A percentile compares a stretch with the other conserved stretches of the same genome.
phyloP scores from a whole-genome alignment of 179 eudicot species.

The Silene coronaria region DNA sequence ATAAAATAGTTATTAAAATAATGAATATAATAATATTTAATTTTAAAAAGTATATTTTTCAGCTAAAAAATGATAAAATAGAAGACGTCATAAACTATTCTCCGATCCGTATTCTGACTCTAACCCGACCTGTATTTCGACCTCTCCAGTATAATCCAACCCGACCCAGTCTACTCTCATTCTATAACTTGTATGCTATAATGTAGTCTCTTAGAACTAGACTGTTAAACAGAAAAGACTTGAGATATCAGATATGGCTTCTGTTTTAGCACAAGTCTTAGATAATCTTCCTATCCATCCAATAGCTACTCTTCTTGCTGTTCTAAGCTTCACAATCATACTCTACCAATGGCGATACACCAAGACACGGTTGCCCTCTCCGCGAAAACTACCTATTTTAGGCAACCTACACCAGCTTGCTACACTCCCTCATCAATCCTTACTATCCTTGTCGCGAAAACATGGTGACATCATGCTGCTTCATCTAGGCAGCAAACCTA shows the following conservation, averaged over 20 bases:
- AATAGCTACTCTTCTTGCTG: neutral
- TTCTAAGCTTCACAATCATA: constrained; percentile 8
- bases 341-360: constrained; percentile 14
- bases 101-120: too few relatives aligned
- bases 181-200: too few relatives aligned
- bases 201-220: neutral
- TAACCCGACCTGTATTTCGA: too few relatives aligned
- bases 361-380: constrained; percentile 34
- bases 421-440: constrained; percentile 36
- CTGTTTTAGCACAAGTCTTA: neutral
- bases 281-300: neutral
- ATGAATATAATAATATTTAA: too few relatives aligned
- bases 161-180: too few relatives aligned
- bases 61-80: too few relatives aligned
- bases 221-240: neutral
- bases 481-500: constrained; percentile 29
- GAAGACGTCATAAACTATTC: too few relatives aligned
- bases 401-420: constrained; percentile 49
- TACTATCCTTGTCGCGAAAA: constrained; percentile 24
- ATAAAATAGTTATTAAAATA: too few relatives aligned
- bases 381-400: constrained; percentile 40
- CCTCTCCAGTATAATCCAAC: too few relatives aligned
- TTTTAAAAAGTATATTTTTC: too few relatives aligned
- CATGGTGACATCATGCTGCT: constrained; percentile 41
- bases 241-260: neutral